These are phyloP conservation scores for Monosporozyma solicola DNA, from an alignment of 805 yeast genomes.

Conservation along the genomic window DNA sequence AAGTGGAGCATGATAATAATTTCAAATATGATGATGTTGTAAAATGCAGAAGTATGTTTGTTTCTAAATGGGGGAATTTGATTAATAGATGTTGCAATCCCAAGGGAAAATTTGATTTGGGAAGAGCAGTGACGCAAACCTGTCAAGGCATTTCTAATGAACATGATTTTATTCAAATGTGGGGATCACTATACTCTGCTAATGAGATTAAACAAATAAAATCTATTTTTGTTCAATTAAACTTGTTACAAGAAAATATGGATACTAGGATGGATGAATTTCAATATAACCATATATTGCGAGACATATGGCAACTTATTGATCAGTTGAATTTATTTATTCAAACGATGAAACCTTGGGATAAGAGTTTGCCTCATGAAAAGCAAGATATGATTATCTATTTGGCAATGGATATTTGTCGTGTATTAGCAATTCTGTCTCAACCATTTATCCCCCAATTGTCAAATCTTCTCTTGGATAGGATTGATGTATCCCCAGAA, in stretches of 20 bases:
- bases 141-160: background rate
- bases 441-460: constrained; percentile 69
- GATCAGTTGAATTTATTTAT: constrained; percentile 57
- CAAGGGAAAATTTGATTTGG: constrained; percentile 48
- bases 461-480: constrained; percentile 46
- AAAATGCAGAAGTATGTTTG: constrained; percentile 50
- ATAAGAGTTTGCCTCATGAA: constrained; percentile 18
- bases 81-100: constrained; percentile 61
- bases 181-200: background rate
- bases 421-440: constrained; percentile 57
- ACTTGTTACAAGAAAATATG: constrained; percentile 34
- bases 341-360: constrained; percentile 75
- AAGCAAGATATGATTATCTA: constrained; percentile 50
- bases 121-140: constrained; percentile 31
- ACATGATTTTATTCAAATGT: background rate
- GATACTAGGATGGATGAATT: constrained; percentile 36
- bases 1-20: constrained; percentile 69
- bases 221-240: constrained; percentile 27
- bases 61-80: constrained; percentile 78
- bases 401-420: constrained; percentile 57
- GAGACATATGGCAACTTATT: constrained; percentile 49
- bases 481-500: constrained; percentile 43
- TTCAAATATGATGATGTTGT: constrained; percentile 52
- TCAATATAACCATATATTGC: constrained; percentile 48
- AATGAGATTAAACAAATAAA: constrained; percentile 8